phyloP scores from a whole-genome alignment of 73 alveolate genomes.

The Tetrahymena thermophila region DNA sequence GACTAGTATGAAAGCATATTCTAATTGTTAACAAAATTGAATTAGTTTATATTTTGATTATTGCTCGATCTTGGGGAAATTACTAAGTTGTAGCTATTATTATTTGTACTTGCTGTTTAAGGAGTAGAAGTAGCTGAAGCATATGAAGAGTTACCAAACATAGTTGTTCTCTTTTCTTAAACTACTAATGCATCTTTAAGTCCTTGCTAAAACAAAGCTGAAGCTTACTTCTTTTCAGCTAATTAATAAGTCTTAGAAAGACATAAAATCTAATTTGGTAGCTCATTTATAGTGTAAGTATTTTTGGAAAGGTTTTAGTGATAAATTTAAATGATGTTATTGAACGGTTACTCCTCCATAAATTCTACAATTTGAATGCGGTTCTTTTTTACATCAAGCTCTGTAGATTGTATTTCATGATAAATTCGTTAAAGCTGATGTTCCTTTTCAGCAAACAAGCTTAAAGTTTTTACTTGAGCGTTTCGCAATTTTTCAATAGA shows the following conservation, averaged over 20 bases:
- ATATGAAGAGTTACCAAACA: neutral
- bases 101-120: neutral
- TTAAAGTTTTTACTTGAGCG: neutral
- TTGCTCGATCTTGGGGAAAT: neutral
- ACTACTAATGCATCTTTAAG: neutral
- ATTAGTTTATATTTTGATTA: neutral
- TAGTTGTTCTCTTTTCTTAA: neutral
- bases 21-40: neutral
- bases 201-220: neutral
- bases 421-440: neutral
- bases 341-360: neutral
- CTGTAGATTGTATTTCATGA: neutral
- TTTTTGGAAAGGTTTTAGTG: neutral
- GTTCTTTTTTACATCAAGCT: neutral
- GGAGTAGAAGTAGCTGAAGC: neutral
- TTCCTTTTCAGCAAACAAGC: neutral
- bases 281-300: neutral
- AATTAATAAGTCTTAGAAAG: neutral
- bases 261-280: neutral
- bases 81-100: neutral
- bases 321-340: neutral
- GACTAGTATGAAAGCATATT: neutral
- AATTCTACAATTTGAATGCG: neutral
- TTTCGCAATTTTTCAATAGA: neutral
- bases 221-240: neutral